Conservation (phyloP, 495 filamentous ascomycete genomes). For the Aspergillus steynii region DNA sequence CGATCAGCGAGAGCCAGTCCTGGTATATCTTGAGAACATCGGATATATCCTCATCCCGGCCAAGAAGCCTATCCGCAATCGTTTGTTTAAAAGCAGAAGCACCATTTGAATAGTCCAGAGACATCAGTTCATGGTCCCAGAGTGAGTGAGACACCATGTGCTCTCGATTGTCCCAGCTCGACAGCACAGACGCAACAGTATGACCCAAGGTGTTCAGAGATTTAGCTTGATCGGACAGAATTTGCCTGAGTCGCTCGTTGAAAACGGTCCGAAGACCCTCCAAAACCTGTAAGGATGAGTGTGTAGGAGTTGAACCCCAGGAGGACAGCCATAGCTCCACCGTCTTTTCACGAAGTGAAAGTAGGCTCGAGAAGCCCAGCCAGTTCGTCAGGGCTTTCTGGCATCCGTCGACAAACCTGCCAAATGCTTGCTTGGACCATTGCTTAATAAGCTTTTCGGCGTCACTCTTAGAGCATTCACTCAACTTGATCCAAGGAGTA, state of each 20-base stretch:
- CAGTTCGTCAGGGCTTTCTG: conserved; percentile 54
- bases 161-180: conserved; percentile 53
- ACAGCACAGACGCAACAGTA: conserved; percentile 45
- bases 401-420: conserved; percentile 60
- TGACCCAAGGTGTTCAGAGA: conserved; percentile 59
- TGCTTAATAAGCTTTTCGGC: conserved; percentile 62
- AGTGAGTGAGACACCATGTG: conserved; percentile 50
- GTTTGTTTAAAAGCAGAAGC: conserved; percentile 54
- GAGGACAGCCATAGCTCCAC: conserved; percentile 72
- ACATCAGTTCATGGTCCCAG: conserved; percentile 60
- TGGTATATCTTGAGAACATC: conserved; percentile 59
- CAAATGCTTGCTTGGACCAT: conserved; percentile 76
- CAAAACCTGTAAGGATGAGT: conserved; percentile 59
- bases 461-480: conserved; percentile 68
- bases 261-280: conserved; percentile 67
- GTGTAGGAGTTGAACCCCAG: conserved; percentile 40
- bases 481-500: conserved; percentile 85
- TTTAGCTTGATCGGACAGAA: conserved; percentile 59
- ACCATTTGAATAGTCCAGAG: conserved; percentile 55
- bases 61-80: conserved; percentile 56
- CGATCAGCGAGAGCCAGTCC: conserved; percentile 65
- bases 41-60: conserved; percentile 66
- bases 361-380: conserved; percentile 63
- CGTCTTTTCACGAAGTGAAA: conserved; percentile 67
- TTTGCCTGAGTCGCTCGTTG: conserved; percentile 59